Evolutionary conservation across 192 early-diverging fungal genomes (phyloP).

Genomic region (Obelidium mucronatum): DNA sequence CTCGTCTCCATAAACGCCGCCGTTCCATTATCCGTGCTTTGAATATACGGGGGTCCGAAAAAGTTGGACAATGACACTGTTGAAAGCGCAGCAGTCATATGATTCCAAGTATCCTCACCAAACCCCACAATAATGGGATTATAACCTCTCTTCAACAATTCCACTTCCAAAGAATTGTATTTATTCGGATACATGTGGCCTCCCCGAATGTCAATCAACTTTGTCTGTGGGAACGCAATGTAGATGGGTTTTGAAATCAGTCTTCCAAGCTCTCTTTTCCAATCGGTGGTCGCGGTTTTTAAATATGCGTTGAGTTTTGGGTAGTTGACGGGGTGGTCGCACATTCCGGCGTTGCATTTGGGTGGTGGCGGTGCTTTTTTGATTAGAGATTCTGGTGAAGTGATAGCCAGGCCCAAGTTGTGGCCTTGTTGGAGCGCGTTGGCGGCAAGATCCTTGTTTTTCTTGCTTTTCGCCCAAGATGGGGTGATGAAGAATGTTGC

Average conservation of each 20-base stretch:
- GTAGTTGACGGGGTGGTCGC: background rate
- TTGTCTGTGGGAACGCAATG: background rate
- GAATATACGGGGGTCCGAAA: too few relatives aligned
- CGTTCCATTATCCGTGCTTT: background rate
- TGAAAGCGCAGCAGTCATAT: background rate
- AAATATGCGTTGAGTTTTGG: background rate
- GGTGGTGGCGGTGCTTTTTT: background rate
- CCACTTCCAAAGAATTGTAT: background rate
- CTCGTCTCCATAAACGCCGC: background rate
- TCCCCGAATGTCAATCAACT: background rate
- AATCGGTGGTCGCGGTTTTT: background rate
- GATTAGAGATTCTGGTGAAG: background rate
- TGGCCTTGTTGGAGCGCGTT: background rate
- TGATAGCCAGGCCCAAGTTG: background rate
- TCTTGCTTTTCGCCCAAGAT: background rate
- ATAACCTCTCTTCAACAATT: background rate
- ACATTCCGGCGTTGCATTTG: background rate
- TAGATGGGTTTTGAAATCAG: background rate
- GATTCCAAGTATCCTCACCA: background rate
- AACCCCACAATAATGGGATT: background rate
- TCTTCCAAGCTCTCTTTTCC: background rate
- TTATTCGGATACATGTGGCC: background rate
- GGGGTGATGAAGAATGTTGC: conserved; percentile 16
- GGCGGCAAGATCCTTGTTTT: background rate
- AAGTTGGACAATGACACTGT: background rate